phyloP scores from a whole-genome alignment of 768 basidiomycete species.

The Kwoniella mangroviensis region DNA sequence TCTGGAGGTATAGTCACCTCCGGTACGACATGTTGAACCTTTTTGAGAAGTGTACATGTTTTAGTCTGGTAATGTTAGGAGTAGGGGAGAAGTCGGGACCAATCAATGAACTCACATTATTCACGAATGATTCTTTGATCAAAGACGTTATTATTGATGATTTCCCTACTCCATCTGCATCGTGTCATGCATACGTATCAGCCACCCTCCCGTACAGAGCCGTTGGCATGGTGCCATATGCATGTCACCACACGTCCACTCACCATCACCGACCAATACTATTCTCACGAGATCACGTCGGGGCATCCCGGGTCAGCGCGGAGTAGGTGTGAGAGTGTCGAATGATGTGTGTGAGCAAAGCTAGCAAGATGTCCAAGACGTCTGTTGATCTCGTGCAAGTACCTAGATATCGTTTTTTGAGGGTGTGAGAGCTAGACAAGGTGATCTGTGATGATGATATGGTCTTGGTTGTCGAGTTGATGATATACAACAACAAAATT shows the following conservation, averaged over 20 bases:
- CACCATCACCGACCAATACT: slow-evolving; percentile 53
- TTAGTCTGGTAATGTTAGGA: background rate
- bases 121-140: slow-evolving; percentile 92
- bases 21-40: slow-evolving; percentile 94
- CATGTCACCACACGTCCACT: slow-evolving; percentile 10
- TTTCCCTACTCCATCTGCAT: slow-evolving; percentile 92
- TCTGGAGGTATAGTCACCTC: slow-evolving; percentile 98
- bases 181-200: slow-evolving; percentile 8
- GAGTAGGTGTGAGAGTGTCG: slow-evolving; percentile 2
- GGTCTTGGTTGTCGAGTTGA: background rate
- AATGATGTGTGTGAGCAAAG: background rate
- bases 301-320: slow-evolving; percentile 37
- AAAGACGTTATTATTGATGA: slow-evolving; percentile 95
- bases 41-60: background rate
- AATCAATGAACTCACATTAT: slow-evolving; percentile 67
- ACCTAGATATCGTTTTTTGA: no score
- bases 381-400: background rate
- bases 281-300: slow-evolving; percentile 52
- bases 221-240: background rate
- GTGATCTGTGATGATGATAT: background rate
- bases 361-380: background rate
- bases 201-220: background rate
- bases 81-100: background rate
- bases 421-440: no score
- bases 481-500: background rate